phyloP scores from a whole-genome alignment of 345 rosid genomes.

The Camelina laxa region DNA sequence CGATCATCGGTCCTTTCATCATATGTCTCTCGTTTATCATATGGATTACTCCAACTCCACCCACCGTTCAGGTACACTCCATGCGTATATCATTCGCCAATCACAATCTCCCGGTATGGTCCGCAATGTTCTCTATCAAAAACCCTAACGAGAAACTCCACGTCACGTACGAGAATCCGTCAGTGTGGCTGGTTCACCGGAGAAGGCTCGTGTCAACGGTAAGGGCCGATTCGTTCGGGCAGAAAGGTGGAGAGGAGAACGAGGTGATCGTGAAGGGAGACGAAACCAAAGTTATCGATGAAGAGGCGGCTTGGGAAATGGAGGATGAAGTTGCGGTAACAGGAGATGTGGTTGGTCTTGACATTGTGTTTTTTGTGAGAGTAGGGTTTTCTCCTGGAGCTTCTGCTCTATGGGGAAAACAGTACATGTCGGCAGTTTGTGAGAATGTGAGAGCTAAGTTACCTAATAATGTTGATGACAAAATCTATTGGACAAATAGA shows the following conservation, averaged over 20 bases:
- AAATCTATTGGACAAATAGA: conserved; percentile 1
- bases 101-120: conserved; percentile 23
- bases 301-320: conserved; percentile 11
- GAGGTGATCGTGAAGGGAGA: conserved; percentile 28
- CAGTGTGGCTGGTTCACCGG: conserved; percentile 17
- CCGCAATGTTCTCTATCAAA: conserved; percentile 32
- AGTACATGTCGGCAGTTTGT: conserved; percentile 40
- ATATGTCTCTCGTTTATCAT: conserved; percentile 11
- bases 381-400: conserved; percentile 36
- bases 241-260: conserved; percentile 20
- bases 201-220: conserved; percentile 11
- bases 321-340: conserved; percentile 17
- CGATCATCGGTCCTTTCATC: background rate
- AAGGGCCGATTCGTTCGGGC: background rate
- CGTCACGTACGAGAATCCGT: conserved; percentile 21
- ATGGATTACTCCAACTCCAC: conserved; percentile 35
- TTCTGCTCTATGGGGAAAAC: conserved; percentile 34
- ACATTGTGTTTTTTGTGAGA: conserved; percentile 24
- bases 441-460: conserved; percentile 28
- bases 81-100: conserved; percentile 20
- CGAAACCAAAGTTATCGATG: conserved; percentile 20
- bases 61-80: conserved; percentile 27
- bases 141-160: conserved; percentile 32
- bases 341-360: conserved; percentile 15
- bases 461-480: conserved; percentile 4